Evolutionary conservation across 306 rosid species (phyloP).

Genomic region (Alnus rubra): DNA sequence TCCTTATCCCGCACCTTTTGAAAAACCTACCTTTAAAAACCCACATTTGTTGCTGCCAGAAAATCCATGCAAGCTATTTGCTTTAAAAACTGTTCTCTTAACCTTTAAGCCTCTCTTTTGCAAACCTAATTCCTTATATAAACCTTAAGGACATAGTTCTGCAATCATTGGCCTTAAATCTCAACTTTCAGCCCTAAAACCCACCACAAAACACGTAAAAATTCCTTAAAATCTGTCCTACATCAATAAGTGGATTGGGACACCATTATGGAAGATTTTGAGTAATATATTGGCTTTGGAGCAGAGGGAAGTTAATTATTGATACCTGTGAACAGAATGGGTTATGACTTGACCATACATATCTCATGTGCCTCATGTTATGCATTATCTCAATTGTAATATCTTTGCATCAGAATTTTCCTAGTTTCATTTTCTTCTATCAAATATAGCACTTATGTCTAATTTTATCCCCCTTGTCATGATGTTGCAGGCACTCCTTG

Average conservation of each 20-base stretch:
- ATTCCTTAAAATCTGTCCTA: background rate
- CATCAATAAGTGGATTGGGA: background rate
- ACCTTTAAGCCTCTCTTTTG: background rate
- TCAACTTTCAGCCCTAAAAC: no score
- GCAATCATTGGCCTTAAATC: no score
- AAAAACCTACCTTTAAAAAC: background rate
- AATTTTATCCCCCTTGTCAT: constrained; percentile 35
- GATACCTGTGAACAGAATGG: background rate
- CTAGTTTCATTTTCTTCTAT: constrained; percentile 14
- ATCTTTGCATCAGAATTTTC: constrained; percentile 3
- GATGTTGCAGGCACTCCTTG: constrained; percentile 80
- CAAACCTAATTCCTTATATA: background rate
- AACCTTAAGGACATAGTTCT: background rate
- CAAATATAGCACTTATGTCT: constrained; percentile 13
- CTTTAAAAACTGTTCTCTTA: background rate
- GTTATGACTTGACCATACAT: background rate
- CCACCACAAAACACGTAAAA: no score
- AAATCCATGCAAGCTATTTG: background rate
- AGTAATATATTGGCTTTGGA: background rate
- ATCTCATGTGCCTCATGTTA: background rate
- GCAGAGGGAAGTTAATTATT: background rate
- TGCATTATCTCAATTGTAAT: background rate
- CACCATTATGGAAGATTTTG: background rate
- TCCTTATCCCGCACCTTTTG: background rate
- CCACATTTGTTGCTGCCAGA: background rate